A percentile compares a stretch with the other conserved stretches of the same genome.
Evolutionary conservation across 1,139 yeast species (phyloP).

Genomic region (Meyerozyma carpophila): DNA sequence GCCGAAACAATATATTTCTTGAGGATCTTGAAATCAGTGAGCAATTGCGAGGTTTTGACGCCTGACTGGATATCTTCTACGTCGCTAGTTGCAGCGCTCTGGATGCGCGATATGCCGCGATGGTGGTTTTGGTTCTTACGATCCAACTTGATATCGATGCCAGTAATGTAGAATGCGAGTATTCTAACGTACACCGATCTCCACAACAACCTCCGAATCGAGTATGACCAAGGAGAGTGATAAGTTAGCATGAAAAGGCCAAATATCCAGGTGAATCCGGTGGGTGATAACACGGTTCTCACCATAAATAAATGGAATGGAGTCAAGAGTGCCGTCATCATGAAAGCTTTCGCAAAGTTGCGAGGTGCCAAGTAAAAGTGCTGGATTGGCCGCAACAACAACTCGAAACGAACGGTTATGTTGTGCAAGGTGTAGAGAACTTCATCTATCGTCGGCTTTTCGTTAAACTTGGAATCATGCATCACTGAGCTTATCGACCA

Average conservation of each 20-base stretch:
- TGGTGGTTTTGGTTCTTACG: conserved; percentile 13
- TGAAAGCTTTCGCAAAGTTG: conserved; percentile 26
- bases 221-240: conserved; percentile 50
- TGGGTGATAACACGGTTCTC: conserved; percentile 31
- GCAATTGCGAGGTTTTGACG: conserved; percentile 12
- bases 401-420: conserved; percentile 40
- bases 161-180: conserved; percentile 40
- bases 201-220: conserved; percentile 49
- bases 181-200: conserved; percentile 45
- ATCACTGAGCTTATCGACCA: conserved; percentile 44
- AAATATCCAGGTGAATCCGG: conserved; percentile 27
- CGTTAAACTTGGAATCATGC: conserved; percentile 38
- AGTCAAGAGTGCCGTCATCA: conserved; percentile 33
- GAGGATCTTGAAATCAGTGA: conserved; percentile 37
- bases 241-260: conserved; percentile 43
- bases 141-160: conserved; percentile 31
- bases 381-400: conserved; percentile 37
- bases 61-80: conserved; percentile 15
- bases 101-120: conserved; percentile 16
- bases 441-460: conserved; percentile 55
- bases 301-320: conserved; percentile 43
- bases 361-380: conserved; percentile 22
- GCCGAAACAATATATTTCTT: conserved; percentile 37
- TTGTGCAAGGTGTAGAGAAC: conserved; percentile 48
- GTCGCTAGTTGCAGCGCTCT: conserved; percentile 22